phyloP scores from a whole-genome alignment of 805 yeast species.

The Lachancea kluyveri region DNA sequence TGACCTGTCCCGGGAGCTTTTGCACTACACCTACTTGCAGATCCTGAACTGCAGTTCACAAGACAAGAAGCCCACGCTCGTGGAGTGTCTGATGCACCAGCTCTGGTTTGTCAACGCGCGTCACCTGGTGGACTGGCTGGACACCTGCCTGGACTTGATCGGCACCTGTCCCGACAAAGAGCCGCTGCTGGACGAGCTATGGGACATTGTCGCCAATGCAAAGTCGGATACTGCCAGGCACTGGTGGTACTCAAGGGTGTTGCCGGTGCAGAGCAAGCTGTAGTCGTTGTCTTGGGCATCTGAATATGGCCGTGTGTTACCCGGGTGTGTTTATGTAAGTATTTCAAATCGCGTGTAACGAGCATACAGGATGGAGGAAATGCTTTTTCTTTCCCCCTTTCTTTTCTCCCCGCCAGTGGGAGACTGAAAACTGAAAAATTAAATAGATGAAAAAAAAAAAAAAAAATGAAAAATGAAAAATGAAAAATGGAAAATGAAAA shows the following conservation, averaged over 20 bases:
- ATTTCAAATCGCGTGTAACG: too few relatives aligned
- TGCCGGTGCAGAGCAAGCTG: slow-evolving; percentile 6
- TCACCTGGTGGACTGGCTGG: slow-evolving; percentile 21
- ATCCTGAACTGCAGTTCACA: slow-evolving; percentile 11
- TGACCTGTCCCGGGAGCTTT: slow-evolving; percentile 16
- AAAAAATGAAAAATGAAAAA: too few relatives aligned
- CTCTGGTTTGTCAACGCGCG: slow-evolving; percentile 12
- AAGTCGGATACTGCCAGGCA: slow-evolving; percentile 17
- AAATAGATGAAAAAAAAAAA: too few relatives aligned
- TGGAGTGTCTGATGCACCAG: slow-evolving; percentile 21
- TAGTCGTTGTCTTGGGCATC: too few relatives aligned
- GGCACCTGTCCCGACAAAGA: slow-evolving; percentile 6
- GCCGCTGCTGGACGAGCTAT: slow-evolving; percentile 13
- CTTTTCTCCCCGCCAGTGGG: too few relatives aligned
- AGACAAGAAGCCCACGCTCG: slow-evolving; percentile 10
- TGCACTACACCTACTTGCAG: slow-evolving; percentile 19
- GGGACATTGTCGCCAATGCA: slow-evolving; percentile 17
- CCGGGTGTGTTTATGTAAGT: too few relatives aligned
- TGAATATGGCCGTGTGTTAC: too few relatives aligned
- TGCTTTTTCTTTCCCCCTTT: too few relatives aligned
- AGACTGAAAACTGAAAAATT: too few relatives aligned
- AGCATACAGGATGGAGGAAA: too few relatives aligned
- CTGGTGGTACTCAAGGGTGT: slow-evolving; percentile 26
- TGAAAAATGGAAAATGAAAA: too few relatives aligned
- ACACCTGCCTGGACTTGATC: slow-evolving; percentile 19